Evolutionary conservation across 1,139 yeast genomes (phyloP).

Genomic region (Magnusiomyces clavatus): DNA sequence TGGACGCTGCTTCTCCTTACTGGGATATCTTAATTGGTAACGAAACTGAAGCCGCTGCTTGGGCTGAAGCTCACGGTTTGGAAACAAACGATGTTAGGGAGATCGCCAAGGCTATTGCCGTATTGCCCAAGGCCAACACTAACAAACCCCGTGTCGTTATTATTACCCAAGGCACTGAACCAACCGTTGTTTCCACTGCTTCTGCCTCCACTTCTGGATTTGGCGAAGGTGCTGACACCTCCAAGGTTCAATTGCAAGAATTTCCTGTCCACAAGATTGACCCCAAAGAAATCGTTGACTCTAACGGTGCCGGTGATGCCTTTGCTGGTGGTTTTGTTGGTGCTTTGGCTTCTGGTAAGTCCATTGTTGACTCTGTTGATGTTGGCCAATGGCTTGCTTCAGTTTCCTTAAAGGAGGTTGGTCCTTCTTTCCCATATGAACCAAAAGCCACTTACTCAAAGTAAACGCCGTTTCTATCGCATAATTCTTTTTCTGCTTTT

Average conservation of each 20-base stretch:
- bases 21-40: constrained; percentile 90
- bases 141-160: constrained; percentile 73
- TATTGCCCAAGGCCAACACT: constrained; percentile 67
- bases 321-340: constrained; percentile 97
- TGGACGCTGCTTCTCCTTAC: constrained; percentile 74
- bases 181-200: constrained; percentile 64
- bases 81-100: constrained; percentile 49
- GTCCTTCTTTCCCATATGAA: constrained; percentile 81
- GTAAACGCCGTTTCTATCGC: no score
- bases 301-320: constrained; percentile 99
- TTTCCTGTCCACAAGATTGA: constrained; percentile 69
- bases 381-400: constrained; percentile 98
- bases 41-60: constrained; percentile 95
- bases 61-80: constrained; percentile 72
- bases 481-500: no score
- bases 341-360: constrained; percentile 70
- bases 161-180: constrained; percentile 84
- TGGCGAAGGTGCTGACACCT: constrained; percentile 37
- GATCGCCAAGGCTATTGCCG: constrained; percentile 77
- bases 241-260: constrained; percentile 41
- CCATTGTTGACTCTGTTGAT: constrained; percentile 53
- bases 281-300: constrained; percentile 64
- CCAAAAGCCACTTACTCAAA: constrained; percentile 52
- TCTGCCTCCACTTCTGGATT: constrained; percentile 26
- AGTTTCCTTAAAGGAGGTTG: constrained; percentile 82